These are phyloP conservation scores for Lasiosphaeriaceae sp. DNA, from an alignment of 495 filamentous ascomycete genomes.

Conservation along the genomic window DNA sequence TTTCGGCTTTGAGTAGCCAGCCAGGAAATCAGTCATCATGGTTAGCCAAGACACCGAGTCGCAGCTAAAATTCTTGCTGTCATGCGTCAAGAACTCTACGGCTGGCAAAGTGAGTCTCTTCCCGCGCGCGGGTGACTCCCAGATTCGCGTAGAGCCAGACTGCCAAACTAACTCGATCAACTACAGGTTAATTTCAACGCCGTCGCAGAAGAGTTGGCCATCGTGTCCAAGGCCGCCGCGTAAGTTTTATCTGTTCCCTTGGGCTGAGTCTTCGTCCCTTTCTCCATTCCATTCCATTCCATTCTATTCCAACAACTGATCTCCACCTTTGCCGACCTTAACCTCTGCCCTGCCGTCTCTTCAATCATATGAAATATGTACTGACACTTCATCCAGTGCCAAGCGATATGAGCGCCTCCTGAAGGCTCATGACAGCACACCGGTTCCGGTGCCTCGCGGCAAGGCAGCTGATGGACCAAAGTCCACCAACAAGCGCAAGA, in stretches of 20 bases:
- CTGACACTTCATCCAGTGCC: conserved; percentile 37
- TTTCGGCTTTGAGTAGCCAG: background rate
- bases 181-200: conserved; percentile 55
- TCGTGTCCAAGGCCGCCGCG: conserved; percentile 63
- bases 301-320: background rate
- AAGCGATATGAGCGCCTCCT: conserved; percentile 64
- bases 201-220: conserved; percentile 60
- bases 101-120: conserved; percentile 50
- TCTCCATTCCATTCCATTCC: no score
- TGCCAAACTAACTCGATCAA: no score
- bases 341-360: no score
- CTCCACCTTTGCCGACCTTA: background rate
- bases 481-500: conserved; percentile 8
- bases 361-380: no score
- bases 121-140: no score
- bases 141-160: no score
- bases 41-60: conserved; percentile 42
- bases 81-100: conserved; percentile 56
- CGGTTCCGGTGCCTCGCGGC: conserved; percentile 11
- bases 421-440: conserved; percentile 47
- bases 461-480: conserved; percentile 5
- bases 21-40: conserved; percentile 34
- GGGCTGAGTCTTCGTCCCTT: background rate
- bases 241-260: conserved; percentile 39
- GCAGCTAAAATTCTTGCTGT: conserved; percentile 60